Conservation (phyloP, 1,284 basidiomycete genomes). For the Moniliophthora roreri region DNA sequence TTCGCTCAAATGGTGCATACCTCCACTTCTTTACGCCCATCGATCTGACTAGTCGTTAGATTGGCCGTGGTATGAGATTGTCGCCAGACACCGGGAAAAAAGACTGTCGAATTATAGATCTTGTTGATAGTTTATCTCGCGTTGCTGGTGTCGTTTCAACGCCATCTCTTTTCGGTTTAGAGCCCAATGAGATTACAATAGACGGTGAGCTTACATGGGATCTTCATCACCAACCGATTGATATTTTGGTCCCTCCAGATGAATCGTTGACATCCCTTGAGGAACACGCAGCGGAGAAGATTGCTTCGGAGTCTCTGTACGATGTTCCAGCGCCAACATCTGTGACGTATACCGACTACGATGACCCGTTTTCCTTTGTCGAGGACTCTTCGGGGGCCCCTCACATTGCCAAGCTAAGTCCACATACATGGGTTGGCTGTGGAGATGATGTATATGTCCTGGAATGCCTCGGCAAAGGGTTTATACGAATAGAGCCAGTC, state of each 20-base stretch:
- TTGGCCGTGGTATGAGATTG: constrained; percentile 89
- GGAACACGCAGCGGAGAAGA: constrained; percentile 31
- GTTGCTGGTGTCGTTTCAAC: constrained; percentile 75
- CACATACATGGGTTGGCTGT: constrained; percentile 80
- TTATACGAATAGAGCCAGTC: constrained; percentile 65
- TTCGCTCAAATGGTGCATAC: constrained; percentile 86
- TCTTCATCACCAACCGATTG: no score
- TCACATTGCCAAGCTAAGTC: constrained; percentile 50
- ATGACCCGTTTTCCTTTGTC: constrained; percentile 72
- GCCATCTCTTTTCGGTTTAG: constrained; percentile 87
- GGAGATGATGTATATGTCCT: constrained; percentile 76
- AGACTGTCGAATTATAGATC: constrained; percentile 90
- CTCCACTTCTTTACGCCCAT: background rate
- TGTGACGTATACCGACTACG: constrained; percentile 81
- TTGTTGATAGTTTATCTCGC: constrained; percentile 80
- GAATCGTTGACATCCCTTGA: constrained; percentile 51
- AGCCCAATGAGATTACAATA: constrained; percentile 62
- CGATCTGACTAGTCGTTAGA: constrained; percentile 42
- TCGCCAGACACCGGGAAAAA: constrained; percentile 81
- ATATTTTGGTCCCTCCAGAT: no score
- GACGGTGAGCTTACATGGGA: constrained; percentile 56
- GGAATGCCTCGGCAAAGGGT: constrained; percentile 76
- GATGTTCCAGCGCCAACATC: constrained; percentile 58
- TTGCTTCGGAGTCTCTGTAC: constrained; percentile 21
- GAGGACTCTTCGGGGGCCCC: constrained; percentile 52